Percentiles rank a stretch among this genome's conserved stretches.
phyloP scores from a whole-genome alignment of 129 eudicot genomes.

The Lactuca sativa region DNA sequence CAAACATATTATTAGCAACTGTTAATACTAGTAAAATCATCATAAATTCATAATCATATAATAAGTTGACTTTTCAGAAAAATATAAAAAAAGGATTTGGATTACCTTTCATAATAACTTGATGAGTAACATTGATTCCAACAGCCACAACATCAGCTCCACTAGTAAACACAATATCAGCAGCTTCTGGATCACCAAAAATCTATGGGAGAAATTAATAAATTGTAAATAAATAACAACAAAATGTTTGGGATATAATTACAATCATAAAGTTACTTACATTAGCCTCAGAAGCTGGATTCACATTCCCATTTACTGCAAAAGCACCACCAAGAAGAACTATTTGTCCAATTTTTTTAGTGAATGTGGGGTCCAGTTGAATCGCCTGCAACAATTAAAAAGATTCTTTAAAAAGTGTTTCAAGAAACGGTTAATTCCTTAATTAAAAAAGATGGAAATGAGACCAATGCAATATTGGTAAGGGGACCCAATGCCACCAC shows the following conservation, averaged over 20 bases:
- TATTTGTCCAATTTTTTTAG: slow-evolving; percentile 71
- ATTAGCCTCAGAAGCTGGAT: slow-evolving; percentile 98
- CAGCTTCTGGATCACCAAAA: slow-evolving; percentile 98
- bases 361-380: slow-evolving; percentile 70
- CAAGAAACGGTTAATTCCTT: not conserved
- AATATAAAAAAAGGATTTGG: not conserved
- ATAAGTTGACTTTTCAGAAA: not conserved
- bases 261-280: slow-evolving; percentile 41
- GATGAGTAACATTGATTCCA: slow-evolving; percentile 93
- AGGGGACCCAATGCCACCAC: slow-evolving; percentile 96
- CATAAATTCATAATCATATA: not conserved
- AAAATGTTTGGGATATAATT: not conserved
- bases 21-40: slow-evolving; percentile 3
- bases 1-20: slow-evolving; percentile 20
- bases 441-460: slow-evolving; percentile 19
- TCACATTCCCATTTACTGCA: slow-evolving; percentile 91
- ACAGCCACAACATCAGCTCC: slow-evolving; percentile 96
- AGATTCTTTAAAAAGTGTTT: slow-evolving; percentile 7
- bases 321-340: slow-evolving; percentile 97
- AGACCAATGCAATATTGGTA: slow-evolving; percentile 87
- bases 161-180: slow-evolving; percentile 91
- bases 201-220: slow-evolving; percentile 41
- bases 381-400: slow-evolving; percentile 55
- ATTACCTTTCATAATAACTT: slow-evolving; percentile 81
- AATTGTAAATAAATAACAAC: not conserved